Evolutionary conservation across 768 basidiomycete genomes (phyloP), one percentile per base, ranked within the genome.

Genomic region (Leccinum subtestaceum): DNA sequence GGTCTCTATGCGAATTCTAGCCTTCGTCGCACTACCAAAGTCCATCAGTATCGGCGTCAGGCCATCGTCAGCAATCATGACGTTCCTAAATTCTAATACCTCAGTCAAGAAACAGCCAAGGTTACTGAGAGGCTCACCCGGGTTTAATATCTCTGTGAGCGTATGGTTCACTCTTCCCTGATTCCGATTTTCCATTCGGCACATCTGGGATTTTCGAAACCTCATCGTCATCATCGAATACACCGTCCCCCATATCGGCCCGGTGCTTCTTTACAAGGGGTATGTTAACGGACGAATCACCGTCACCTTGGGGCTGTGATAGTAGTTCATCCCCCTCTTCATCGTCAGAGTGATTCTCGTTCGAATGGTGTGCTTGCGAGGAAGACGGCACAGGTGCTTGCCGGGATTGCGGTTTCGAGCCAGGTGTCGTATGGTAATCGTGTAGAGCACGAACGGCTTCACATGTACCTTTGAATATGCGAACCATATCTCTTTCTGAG

Each of bases 111-210:
- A 15, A 65, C 19, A 29, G 43, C 13, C n/a, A 6, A 23, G 34
- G 34, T 29, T 32, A 34, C 46, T 53, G 15, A 27, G 36, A 59
- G 19, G 77, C 89, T 64, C 66, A 95, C 95, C 87, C 95, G 48
- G 95, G 96, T 76, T 99, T 99, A 66, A 98, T 78, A 76, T 99
- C 97, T 56, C 97, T 81, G 74, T 99, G 97, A 1, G 96, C 96
- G 72, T 95, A 99, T 1, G 97, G 95, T 63, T 88, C 87, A 2
- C 66, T 66, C 61, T 78, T 72, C 3, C 79, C 80, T 4, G 76
- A 65, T 11, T 64, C 71, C 19, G 66, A 71, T 25, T 64, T 65
- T 15, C 72, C 75, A 52, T 75, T 78, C 48, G 73, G 77, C 21
- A 77, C 68, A 32, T 75, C 72, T 47, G 80, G 78, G 40, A 74